Percentiles rank a stretch among this genome's conserved stretches.
These are phyloP conservation scores for Pestalotiopsis sp. DNA, from an alignment of 2,329 filamentous ascomycete species.

Conservation along the genomic window DNA sequence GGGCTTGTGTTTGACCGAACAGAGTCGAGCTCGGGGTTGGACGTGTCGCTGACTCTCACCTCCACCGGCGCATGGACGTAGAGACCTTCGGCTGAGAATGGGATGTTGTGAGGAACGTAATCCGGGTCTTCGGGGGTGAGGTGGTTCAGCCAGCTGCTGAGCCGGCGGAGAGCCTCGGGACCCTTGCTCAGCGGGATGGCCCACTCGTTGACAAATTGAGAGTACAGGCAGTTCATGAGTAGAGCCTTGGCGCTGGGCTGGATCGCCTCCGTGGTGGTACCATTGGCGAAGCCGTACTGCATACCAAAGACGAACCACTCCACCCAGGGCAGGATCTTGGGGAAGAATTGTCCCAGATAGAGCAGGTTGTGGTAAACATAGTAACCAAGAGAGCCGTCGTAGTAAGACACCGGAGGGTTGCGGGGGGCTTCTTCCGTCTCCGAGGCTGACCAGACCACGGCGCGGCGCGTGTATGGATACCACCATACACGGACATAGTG, in stretches of 20 bases:
- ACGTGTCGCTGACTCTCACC: slow-evolving; percentile 81
- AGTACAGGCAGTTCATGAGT: slow-evolving; percentile 96
- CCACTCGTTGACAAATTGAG: slow-evolving; percentile 99
- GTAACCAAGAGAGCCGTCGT: slow-evolving; percentile 80
- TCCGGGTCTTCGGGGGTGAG: slow-evolving; percentile 62
- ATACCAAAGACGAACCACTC: slow-evolving; percentile 98
- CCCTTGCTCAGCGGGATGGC: slow-evolving; percentile 84
- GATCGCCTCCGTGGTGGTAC: slow-evolving; percentile 69
- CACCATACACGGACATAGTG: slow-evolving; percentile 97
- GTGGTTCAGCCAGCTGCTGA: slow-evolving; percentile 82
- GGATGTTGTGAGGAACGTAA: slow-evolving; percentile 69
- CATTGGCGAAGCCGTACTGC: slow-evolving; percentile 88
- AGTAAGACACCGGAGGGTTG: slow-evolving; percentile 70
- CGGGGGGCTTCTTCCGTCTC: slow-evolving; percentile 66
- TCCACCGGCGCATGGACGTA: slow-evolving; percentile 91
- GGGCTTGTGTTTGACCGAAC: slow-evolving; percentile 34
- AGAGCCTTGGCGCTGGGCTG: slow-evolving; percentile 80
- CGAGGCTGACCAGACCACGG: slow-evolving; percentile 87
- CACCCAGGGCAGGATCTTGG: slow-evolving; percentile 79
- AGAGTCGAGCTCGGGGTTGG: slow-evolving; percentile 34
- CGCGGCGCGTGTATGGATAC: slow-evolving; percentile 88
- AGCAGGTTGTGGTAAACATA: slow-evolving; percentile 92
- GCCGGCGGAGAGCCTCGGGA: slow-evolving; percentile 79
- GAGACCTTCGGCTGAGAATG: slow-evolving; percentile 75
- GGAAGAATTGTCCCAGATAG: slow-evolving; percentile 75